Percentiles rank a stretch among this genome's conserved stretches.
phyloP scores from a whole-genome alignment of 1,284 basidiomycete species.

The Ustilago bromivora region DNA sequence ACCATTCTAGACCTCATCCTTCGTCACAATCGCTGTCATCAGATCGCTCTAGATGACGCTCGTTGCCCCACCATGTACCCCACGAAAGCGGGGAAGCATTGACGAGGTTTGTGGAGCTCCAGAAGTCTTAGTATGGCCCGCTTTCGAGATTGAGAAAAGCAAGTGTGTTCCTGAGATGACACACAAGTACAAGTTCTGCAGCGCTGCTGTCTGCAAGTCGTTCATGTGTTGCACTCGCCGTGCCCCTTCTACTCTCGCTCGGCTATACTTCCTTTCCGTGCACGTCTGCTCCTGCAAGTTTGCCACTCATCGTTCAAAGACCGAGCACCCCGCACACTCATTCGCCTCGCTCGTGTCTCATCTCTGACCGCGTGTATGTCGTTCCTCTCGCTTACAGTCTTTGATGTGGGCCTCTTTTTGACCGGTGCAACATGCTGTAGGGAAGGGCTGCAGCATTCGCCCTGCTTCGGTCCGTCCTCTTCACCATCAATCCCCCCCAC shows the following conservation, averaged over 20 bases:
- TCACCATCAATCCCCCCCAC: neutral
- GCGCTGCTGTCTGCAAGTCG: neutral
- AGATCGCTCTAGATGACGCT: neutral
- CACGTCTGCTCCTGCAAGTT: neutral
- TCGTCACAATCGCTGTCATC: neutral
- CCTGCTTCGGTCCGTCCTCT: neutral
- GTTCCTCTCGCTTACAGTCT: neutral
- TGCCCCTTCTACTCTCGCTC: neutral
- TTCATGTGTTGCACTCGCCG: neutral
- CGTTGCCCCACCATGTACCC: neutral
- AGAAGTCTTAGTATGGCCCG: neutral
- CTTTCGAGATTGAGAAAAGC: neutral
- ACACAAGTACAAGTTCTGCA: neutral
- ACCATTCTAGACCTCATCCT: neutral
- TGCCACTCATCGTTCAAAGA: neutral
- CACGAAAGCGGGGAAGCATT: conserved; percentile 7
- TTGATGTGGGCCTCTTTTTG: neutral
- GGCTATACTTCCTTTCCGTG: neutral
- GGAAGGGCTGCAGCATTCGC: neutral
- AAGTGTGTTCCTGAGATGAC: neutral
- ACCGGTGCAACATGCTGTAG: neutral
- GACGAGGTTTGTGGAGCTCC: neutral
- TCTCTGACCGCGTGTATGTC: conserved; percentile 3
- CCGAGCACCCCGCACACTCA: conserved; percentile 2
- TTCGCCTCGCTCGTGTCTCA: conserved; percentile 5